These are phyloP conservation scores for Blastobotrys peoriensis DNA, from an alignment of 805 yeast genomes.

Conservation along the genomic window DNA sequence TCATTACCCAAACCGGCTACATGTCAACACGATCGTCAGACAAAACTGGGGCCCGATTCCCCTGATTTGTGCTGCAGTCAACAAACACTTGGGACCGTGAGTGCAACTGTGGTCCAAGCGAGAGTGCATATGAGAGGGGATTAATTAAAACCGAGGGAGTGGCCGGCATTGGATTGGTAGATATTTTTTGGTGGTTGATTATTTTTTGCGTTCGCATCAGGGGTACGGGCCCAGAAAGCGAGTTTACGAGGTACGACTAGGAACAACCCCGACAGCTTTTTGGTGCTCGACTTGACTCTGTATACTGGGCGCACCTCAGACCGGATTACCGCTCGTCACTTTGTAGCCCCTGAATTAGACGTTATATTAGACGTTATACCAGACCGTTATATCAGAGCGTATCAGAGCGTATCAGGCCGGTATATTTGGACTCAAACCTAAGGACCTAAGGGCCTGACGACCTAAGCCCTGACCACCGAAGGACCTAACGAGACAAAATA, in stretches of 20 bases:
- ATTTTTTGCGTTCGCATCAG: background rate
- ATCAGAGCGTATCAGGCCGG: no score
- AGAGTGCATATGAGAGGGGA: no score
- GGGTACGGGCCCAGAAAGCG: background rate
- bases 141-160: no score
- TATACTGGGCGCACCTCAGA: no score
- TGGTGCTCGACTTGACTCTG: no score
- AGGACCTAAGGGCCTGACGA: background rate
- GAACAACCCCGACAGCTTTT: background rate
- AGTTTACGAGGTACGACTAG: background rate
- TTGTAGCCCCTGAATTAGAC: no score
- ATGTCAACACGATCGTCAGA: background rate
- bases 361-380: no score
- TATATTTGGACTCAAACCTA: background rate
- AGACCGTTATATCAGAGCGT: no score
- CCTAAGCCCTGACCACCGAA: background rate
- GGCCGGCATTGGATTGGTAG: background rate
- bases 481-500: no score
- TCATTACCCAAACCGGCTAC: background rate
- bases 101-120: background rate
- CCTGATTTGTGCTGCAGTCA: background rate
- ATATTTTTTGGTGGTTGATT: background rate
- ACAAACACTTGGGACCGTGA: background rate
- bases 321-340: no score
- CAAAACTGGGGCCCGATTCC: background rate